Conservation (phyloP, 139 green algal genomes). For the Chlorella sp. region DNA sequence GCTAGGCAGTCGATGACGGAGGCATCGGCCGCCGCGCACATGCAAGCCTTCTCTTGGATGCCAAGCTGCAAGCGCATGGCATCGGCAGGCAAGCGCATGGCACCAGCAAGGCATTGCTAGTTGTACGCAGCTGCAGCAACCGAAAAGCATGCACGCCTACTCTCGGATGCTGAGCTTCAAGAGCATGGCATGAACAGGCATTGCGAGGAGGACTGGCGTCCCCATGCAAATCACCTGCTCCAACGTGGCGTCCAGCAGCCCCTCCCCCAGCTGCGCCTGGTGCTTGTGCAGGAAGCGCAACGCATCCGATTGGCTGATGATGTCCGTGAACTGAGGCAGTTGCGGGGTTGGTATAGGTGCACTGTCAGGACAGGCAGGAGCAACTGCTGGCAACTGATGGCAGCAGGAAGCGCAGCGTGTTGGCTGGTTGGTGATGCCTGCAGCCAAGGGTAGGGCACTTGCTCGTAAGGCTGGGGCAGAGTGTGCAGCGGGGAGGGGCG, state of each 20-base stretch:
- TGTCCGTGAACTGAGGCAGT: background rate
- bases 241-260: background rate
- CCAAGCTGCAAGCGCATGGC: background rate
- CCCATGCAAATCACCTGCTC: background rate
- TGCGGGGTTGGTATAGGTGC: too few species aligned
- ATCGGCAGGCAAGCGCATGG: too few species aligned
- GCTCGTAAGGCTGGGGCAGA: too few species aligned
- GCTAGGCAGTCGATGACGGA: constrained; percentile 2
- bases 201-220: too few species aligned
- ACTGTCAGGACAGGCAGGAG: too few species aligned
- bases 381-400: too few species aligned
- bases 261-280: background rate
- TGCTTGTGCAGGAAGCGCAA: constrained; percentile 29
- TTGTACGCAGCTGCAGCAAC: too few species aligned
- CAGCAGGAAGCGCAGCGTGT: too few species aligned
- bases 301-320: constrained; percentile 5
- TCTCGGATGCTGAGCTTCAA: background rate
- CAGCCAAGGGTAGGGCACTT: too few species aligned
- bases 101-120: too few species aligned
- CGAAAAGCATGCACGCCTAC: background rate
- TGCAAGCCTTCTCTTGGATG: background rate
- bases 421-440: too few species aligned
- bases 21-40: background rate
- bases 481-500: background rate
- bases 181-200: too few species aligned